phyloP scores from a whole-genome alignment of 345 rosid species.

The Lepidium africanum region DNA sequence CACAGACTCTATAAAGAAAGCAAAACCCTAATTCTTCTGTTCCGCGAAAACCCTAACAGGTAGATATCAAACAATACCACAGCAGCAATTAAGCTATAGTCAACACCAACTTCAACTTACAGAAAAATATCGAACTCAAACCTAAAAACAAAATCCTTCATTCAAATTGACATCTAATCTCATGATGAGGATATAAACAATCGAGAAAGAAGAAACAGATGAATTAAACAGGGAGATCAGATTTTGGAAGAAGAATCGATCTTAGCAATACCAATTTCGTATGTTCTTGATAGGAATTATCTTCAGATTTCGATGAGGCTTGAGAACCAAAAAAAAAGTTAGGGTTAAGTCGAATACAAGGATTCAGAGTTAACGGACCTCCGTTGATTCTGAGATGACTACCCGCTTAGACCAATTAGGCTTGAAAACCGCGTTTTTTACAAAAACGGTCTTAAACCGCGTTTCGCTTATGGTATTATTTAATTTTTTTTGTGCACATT shows the following conservation, averaged over 20 bases:
- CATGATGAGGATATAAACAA: not conserved
- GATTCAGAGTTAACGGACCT: conserved; percentile 13
- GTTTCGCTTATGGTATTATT: not conserved
- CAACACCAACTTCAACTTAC: not conserved
- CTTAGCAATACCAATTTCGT: not conserved
- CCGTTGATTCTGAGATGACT: conserved; percentile 3
- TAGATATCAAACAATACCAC: not conserved
- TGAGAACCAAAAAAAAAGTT: not conserved
- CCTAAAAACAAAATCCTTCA: not conserved
- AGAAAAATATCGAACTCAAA: not conserved
- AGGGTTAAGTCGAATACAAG: conserved; percentile 13
- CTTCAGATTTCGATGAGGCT: not conserved
- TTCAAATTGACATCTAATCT: not conserved
- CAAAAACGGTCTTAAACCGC: not conserved
- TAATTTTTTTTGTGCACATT: too few relatives aligned
- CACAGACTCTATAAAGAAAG: not conserved
- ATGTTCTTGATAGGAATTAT: not conserved
- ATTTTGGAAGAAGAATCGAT: not conserved
- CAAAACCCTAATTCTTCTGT: conserved; percentile 17
- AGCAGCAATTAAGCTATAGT: not conserved
- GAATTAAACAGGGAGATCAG: not conserved
- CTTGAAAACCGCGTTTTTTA: not conserved
- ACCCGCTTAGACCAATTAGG: conserved; percentile 3
- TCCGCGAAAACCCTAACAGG: conserved; percentile 18
- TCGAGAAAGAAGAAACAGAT: not conserved